Base-by-base conservation (phyloP, 2,329 filamentous ascomycete species). In the Colletotrichum cereale region DNA sequence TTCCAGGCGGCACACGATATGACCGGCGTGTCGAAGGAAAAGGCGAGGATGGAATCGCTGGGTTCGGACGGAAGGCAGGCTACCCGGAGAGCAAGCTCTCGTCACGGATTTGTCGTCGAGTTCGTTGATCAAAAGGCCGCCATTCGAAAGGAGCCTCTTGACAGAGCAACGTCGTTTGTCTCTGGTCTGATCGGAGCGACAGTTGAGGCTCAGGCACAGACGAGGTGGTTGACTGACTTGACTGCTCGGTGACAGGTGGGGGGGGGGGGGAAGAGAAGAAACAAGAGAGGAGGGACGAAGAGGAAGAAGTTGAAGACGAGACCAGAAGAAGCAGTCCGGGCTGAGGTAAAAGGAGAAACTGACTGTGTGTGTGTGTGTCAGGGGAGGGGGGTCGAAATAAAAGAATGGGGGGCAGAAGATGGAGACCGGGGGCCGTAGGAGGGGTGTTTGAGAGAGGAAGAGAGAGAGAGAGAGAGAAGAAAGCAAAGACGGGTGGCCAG, bases 201-300 rank as follows among this genome's bases (percentile, higher is more conserved):
- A 63, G 38, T 47, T 63, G 65, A 71, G 42, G 70, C 70, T 70
- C 66, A 56, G 53, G 66, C 70, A 61, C 70, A 65, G 66, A 72
- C 70, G 34, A n/a, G 21, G 58, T 67, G 57, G 52, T 71, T 71
- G 68, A 71, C 58, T 50, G 68, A 62, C 61, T 55, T n/a, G 53
- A 66, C 70, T 70, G 40, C 47, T 72, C 66, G 48, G 34, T 70
- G 66, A 72, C 70, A 72, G 66, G 70, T 66, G 70, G 66, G 68
- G 66, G 60, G 67, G 70, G 66, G 68, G 66, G 60, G 67, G 44
- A 47, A 71, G 55, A 70, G 50, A 53, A 75, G 62, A 66, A 73
- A 64, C 65, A 66, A 72, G 61, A 71, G 57, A 71, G 26, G 62
- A 62, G 63, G 29, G 56, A 65, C 50, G 65, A 57, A 67, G 53